Conservation (phyloP, 139 green algal species). For the Picochlorum sp. region DNA sequence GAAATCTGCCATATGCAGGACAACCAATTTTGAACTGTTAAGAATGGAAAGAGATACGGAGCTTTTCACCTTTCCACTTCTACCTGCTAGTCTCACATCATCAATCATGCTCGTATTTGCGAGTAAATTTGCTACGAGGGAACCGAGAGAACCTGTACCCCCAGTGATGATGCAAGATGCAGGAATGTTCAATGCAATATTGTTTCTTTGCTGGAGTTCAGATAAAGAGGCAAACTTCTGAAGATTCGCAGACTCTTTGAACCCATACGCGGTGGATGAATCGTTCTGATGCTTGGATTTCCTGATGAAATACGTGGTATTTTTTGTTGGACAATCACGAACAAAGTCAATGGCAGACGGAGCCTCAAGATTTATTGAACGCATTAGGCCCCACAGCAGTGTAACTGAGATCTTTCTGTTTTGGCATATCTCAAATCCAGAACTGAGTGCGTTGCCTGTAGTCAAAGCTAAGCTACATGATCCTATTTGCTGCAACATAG, state of each 20-base stretch:
- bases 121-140: slow-evolving; percentile 41
- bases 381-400: not conserved
- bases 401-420: no score
- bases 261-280: not conserved
- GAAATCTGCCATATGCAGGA: slow-evolving; percentile 1
- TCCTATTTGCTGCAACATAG: no score
- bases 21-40: not conserved
- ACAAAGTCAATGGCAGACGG: not conserved
- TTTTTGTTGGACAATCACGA: no score
- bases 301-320: no score
- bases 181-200: not conserved
- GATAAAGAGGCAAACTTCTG: not conserved
- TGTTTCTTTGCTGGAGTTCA: not conserved
- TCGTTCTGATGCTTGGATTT: not conserved
- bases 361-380: not conserved
- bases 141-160: slow-evolving; percentile 55
- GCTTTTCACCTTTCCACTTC: not conserved
- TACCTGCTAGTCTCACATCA: not conserved
- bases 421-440: no score
- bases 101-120: not conserved
- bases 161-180: slow-evolving; percentile 43
- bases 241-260: not conserved
- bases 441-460: no score
- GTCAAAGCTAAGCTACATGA: no score
- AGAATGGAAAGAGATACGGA: not conserved